Conservation (phyloP, 176 grass and related monocot genomes). For the Tillandsia fasciculata region DNA sequence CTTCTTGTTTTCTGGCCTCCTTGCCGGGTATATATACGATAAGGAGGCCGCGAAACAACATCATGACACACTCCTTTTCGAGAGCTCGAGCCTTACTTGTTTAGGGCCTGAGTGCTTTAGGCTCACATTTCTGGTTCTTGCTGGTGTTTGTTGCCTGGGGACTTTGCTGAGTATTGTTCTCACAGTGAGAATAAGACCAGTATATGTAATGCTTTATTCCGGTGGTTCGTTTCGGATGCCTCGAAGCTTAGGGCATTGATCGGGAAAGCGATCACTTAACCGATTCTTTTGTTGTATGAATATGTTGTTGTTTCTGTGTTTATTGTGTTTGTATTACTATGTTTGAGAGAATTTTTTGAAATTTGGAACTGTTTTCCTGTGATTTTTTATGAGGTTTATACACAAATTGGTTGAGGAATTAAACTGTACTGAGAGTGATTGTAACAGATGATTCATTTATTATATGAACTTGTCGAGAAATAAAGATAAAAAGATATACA, state of each 20-base stretch:
- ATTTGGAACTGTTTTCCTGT: too few relatives aligned
- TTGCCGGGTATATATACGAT: slow-evolving; percentile 79
- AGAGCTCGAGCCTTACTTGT: slow-evolving; percentile 39
- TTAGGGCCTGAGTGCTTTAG: slow-evolving; percentile 73
- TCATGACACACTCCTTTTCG: neutral
- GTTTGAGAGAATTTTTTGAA: too few relatives aligned
- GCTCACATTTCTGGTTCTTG: slow-evolving; percentile 53
- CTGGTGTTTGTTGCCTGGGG: slow-evolving; percentile 53
- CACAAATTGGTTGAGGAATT: too few relatives aligned
- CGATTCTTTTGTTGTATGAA: too few relatives aligned
- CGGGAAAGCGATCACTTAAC: too few relatives aligned
- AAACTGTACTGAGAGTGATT: too few relatives aligned
- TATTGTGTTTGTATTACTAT: too few relatives aligned
- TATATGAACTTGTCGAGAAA: too few relatives aligned
- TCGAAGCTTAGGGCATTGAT: slow-evolving; percentile 52
- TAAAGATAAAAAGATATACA: too few relatives aligned
- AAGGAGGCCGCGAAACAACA: slow-evolving; percentile 52
- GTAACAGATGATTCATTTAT: too few relatives aligned
- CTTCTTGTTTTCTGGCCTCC: slow-evolving; percentile 57
- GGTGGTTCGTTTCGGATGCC: slow-evolving; percentile 72
- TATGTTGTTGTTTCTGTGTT: too few relatives aligned
- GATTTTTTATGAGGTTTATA: too few relatives aligned
- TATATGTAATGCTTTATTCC: slow-evolving; percentile 87
- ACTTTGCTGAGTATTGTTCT: slow-evolving; percentile 71
- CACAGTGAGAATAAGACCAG: slow-evolving; percentile 54